phyloP scores from a whole-genome alignment of 352 stramenopile genomes.

The Globisporangium rhizosaccharum region DNA sequence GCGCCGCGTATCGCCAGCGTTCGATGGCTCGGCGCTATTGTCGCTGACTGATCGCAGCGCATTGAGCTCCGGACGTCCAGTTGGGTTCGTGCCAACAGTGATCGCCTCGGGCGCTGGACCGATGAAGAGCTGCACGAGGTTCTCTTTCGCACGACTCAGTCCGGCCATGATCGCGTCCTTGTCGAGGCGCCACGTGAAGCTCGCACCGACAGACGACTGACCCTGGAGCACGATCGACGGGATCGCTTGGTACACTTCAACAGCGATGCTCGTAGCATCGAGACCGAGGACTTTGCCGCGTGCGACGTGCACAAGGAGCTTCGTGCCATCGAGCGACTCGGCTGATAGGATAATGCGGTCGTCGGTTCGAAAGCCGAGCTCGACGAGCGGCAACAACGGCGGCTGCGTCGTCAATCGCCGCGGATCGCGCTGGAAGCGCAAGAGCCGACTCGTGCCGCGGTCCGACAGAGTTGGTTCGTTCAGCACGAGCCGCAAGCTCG shows the following conservation, averaged over 20 bases:
- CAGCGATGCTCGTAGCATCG: constrained; percentile 34
- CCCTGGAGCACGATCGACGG: constrained; percentile 52
- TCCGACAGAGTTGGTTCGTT: constrained; percentile 29
- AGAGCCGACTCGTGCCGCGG: constrained; percentile 28
- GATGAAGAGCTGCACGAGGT: constrained; percentile 71
- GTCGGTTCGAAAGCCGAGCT: constrained; percentile 54
- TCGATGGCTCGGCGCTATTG: constrained; percentile 7
- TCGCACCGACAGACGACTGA: constrained; percentile 46
- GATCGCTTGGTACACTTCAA: constrained; percentile 57
- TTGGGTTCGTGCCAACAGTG: constrained; percentile 27
- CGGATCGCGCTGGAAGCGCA: constrained; percentile 52
- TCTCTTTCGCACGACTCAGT: constrained; percentile 69
- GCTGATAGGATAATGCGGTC: constrained; percentile 72
- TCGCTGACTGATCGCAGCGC: constrained; percentile 14
- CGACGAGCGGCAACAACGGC: constrained; percentile 31
- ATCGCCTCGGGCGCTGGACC: constrained; percentile 40
- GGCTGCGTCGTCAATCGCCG: neutral
- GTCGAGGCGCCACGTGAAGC: constrained; percentile 73
- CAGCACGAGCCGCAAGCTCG: constrained; percentile 41
- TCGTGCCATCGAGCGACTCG: constrained; percentile 62
- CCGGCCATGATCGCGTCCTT: constrained; percentile 65
- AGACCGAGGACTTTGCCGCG: constrained; percentile 43
- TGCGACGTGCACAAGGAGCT: constrained; percentile 59
- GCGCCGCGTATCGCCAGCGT: constrained; percentile 39
- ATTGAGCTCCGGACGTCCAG: constrained; percentile 28